Percentiles rank a stretch among this genome's conserved stretches.
phyloP scores from a whole-genome alignment of 768 basidiomycete genomes.

The Collybia sordida region DNA sequence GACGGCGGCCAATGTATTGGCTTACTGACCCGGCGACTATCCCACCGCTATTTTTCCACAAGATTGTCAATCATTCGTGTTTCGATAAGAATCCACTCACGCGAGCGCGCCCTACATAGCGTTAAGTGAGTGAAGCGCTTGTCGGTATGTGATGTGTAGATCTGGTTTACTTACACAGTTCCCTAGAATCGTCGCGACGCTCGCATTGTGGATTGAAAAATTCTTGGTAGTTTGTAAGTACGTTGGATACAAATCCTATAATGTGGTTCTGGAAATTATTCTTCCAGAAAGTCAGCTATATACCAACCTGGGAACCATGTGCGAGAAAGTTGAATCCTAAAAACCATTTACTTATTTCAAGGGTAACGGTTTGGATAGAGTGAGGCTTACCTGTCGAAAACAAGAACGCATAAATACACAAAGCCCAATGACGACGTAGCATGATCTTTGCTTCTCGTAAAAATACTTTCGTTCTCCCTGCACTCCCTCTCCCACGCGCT shows the following conservation, averaged over 20 bases:
- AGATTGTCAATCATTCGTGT: not conserved
- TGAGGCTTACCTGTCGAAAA: constrained; percentile 16
- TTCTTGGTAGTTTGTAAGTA: constrained; percentile 56
- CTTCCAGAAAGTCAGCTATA: constrained; percentile 21
- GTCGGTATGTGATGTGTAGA: not conserved
- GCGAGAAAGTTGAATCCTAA: constrained; percentile 56
- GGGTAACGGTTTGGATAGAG: not conserved
- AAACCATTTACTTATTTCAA: too few relatives aligned
- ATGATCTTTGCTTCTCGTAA: constrained; percentile 69
- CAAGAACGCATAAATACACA: constrained; percentile 70
- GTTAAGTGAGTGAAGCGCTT: not conserved
- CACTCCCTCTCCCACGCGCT: constrained; percentile 56
- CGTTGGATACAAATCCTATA: constrained; percentile 60
- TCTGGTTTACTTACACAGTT: constrained; percentile 35
- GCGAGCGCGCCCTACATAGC: constrained; percentile 17
- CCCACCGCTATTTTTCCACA: constrained; percentile 12
- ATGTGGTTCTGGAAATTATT: constrained; percentile 1
- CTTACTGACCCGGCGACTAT: constrained; percentile 16
- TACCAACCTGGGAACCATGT: constrained; percentile 45
- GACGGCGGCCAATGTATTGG: constrained; percentile 20
- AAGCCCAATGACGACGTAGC: constrained; percentile 78
- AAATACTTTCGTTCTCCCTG: constrained; percentile 69
- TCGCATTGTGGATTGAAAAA: constrained; percentile 46
- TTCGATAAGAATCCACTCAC: constrained; percentile 4
- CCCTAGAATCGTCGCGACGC: constrained; percentile 68